phyloP scores from a whole-genome alignment of 441 rosid genomes.

The Biscutella laevigata region DNA sequence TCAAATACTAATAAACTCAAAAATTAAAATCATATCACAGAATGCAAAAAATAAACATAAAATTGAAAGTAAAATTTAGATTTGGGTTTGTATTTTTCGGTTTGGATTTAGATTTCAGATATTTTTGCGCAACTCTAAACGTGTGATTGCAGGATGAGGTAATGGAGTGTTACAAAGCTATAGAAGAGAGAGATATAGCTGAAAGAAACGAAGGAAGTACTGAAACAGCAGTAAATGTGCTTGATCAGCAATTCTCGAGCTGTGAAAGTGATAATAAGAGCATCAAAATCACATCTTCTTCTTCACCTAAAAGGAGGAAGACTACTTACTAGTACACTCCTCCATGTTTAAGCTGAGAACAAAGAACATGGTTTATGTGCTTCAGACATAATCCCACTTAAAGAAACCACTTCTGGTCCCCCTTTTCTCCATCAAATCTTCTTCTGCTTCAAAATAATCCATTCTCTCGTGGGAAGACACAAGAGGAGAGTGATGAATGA shows the following conservation, averaged over 20 bases:
- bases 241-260: slow-evolving; percentile 42
- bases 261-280: slow-evolving; percentile 34
- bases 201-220: slow-evolving; percentile 33
- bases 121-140: too few species aligned
- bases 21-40: too few species aligned
- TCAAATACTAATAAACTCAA: too few species aligned
- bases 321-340: slow-evolving; percentile 18
- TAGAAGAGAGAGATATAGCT: slow-evolving; percentile 38
- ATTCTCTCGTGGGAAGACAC: slow-evolving; percentile 21
- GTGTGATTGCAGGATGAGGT: slow-evolving; percentile 42
- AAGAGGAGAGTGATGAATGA: slow-evolving; percentile 41
- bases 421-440: neutral
- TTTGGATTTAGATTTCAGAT: too few species aligned
- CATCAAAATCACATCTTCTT: slow-evolving; percentile 17
- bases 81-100: too few species aligned
- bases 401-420: slow-evolving; percentile 18
- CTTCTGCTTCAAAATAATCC: slow-evolving; percentile 22
- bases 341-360: slow-evolving; percentile 16
- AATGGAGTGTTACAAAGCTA: slow-evolving; percentile 41
- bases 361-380: slow-evolving; percentile 25
- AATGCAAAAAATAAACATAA: too few species aligned
- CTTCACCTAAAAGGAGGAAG: slow-evolving; percentile 43
- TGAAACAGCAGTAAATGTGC: slow-evolving; percentile 47
- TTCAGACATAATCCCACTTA: neutral
- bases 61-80: too few species aligned